Conservation (phyloP, 2,329 filamentous ascomycete species). For the Cercospora beticola region DNA sequence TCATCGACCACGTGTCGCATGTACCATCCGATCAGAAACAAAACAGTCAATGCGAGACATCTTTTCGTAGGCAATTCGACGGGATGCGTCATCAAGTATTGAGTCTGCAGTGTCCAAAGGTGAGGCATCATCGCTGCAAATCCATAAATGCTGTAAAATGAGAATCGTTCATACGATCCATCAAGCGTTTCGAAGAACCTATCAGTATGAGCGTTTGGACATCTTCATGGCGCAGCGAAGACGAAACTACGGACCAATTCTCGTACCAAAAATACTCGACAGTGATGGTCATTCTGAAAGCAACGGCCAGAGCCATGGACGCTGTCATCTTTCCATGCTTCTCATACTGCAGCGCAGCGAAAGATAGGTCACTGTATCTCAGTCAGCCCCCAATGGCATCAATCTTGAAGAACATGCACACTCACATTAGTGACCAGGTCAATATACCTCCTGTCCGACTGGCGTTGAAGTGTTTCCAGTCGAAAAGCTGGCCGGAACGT, state of each 20-base stretch:
- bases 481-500: not conserved
- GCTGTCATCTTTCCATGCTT: not conserved
- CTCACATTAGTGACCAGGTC: not conserved
- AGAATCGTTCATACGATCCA: not conserved
- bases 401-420: no score
- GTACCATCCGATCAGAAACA: not conserved
- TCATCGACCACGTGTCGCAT: not conserved
- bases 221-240: not conserved
- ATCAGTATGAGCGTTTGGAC: not conserved
- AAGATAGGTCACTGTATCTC: not conserved
- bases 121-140: slow-evolving; percentile 1
- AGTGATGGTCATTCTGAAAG: not conserved
- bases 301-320: not conserved
- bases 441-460: not conserved
- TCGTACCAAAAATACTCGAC: not conserved
- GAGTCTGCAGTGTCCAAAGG: not conserved
- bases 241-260: not conserved
- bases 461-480: slow-evolving; percentile 1
- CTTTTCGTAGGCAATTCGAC: not conserved
- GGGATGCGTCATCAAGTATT: not conserved
- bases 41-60: not conserved
- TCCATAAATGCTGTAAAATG: not conserved
- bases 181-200: slow-evolving; percentile 4
- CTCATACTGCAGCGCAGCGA: not conserved
- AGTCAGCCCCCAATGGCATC: not conserved